Conservation (phyloP, 179 eudicot species). For the Carnegiea gigantea region DNA sequence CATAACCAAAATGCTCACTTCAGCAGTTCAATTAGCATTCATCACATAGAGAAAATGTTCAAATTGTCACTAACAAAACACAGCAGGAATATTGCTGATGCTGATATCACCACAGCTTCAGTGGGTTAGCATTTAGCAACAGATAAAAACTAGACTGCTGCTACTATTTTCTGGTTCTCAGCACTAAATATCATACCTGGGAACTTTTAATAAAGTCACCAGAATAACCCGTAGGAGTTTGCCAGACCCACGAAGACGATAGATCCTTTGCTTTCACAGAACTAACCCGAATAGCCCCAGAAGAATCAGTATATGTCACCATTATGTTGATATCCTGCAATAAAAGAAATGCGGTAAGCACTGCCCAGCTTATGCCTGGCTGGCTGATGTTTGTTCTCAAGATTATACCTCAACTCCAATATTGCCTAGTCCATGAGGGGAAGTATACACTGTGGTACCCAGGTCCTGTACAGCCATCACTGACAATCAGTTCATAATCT, state of each 20-base stretch:
- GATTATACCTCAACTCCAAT: constrained; percentile 54
- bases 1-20: neutral
- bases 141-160: neutral
- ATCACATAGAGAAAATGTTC: constrained; percentile 9
- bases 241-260: constrained; percentile 97
- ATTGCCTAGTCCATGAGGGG: constrained; percentile 34
- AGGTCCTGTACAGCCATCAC: constrained; percentile 48
- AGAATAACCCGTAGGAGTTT: constrained; percentile 48
- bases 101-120: neutral
- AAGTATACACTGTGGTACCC: constrained; percentile 25
- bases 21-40: constrained; percentile 10
- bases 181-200: constrained; percentile 35
- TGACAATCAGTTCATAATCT: constrained; percentile 20
- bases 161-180: constrained; percentile 6
- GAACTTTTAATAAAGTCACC: constrained; percentile 35
- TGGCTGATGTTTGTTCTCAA: constrained; percentile 20
- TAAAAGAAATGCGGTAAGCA: constrained; percentile 26
- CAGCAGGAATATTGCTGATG: neutral
- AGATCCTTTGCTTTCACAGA: constrained; percentile 74
- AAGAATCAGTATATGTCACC: constrained; percentile 82
- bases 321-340: constrained; percentile 90
- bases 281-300: constrained; percentile 70
- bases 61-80: constrained; percentile 7
- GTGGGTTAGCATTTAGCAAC: neutral
- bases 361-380: constrained; percentile 20